Evolutionary conservation across 2,329 filamentous ascomycete species (phyloP).

Genomic region (Cucurbitaria berberidis): DNA sequence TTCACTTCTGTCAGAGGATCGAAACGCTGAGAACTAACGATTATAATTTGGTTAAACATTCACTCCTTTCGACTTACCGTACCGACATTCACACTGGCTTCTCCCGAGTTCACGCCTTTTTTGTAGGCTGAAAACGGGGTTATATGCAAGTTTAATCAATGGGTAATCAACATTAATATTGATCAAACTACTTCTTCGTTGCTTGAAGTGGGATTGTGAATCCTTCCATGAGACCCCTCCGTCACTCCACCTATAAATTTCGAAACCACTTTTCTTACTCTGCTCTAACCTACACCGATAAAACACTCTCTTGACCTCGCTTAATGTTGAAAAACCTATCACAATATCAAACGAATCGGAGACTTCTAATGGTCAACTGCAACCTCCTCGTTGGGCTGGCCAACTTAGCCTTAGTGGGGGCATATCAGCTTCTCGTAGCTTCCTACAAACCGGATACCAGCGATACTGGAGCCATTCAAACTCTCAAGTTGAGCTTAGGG

Average conservation of each 20-base stretch:
- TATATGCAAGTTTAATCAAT: background rate
- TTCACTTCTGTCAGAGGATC: no score
- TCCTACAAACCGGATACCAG: conserved; percentile 45
- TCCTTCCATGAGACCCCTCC: background rate
- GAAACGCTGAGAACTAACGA: no score
- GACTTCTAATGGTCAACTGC: background rate
- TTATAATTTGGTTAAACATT: no score
- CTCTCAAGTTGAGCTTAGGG: conserved; percentile 34
- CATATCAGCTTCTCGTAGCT: conserved; percentile 48
- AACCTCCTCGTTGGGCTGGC: conserved; percentile 24
- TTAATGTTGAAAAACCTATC: background rate
- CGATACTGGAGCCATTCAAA: conserved; percentile 49
- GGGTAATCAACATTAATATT: background rate
- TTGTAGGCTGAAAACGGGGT: no score
- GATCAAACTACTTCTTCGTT: background rate
- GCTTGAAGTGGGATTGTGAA: background rate
- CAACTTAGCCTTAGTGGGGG: conserved; percentile 1
- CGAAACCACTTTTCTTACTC: background rate
- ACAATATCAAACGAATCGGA: background rate
- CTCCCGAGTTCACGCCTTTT: no score
- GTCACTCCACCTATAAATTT: background rate
- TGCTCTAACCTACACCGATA: background rate
- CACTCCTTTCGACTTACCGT: background rate
- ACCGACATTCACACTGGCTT: no score
- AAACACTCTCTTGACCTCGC: background rate